phyloP scores from a whole-genome alignment of 2,329 filamentous ascomycete genomes.

The Paraphoma chrysanthemicola region DNA sequence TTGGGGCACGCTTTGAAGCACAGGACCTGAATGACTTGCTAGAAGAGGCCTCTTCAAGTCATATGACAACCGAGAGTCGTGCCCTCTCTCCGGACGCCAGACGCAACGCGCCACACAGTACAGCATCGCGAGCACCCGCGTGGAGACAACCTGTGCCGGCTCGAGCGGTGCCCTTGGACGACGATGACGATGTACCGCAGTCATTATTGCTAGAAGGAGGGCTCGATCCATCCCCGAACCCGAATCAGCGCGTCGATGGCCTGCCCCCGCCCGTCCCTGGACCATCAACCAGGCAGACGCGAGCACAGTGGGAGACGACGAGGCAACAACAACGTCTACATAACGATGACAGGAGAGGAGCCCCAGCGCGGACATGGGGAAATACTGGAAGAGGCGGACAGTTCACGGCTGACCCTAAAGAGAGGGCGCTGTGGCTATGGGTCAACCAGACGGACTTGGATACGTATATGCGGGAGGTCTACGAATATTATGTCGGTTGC shows the following conservation, averaged over 20 bases:
- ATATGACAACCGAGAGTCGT: conserved; percentile 53
- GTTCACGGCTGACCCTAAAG: conserved; percentile 63
- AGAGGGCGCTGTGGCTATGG: conserved; percentile 91
- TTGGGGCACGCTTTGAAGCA: conserved; percentile 60
- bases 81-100: conserved; percentile 44
- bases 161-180: conserved; percentile 46
- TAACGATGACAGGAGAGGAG: conserved; percentile 26
- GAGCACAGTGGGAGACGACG: conserved; percentile 59
- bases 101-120: conserved; percentile 33
- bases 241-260: conserved; percentile 30
- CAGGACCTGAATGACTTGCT: conserved; percentile 65
- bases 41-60: conserved; percentile 58
- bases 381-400: conserved; percentile 30
- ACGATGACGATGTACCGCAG: conserved; percentile 63
- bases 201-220: conserved; percentile 67
- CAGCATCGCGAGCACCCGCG: conserved; percentile 38
- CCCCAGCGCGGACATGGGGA: conserved; percentile 29
- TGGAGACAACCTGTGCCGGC: conserved; percentile 45
- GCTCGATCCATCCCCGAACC: conserved; percentile 38
- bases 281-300: conserved; percentile 52
- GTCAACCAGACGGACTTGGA: conserved; percentile 90
- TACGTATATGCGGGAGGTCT: conserved; percentile 84
- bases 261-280: conserved; percentile 52
- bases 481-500: conserved; percentile 82
- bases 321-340: conserved; percentile 56